Base-by-base conservation (phyloP, 2,329 filamentous ascomycete species). In the Conoideocrella luteorostrata region DNA sequence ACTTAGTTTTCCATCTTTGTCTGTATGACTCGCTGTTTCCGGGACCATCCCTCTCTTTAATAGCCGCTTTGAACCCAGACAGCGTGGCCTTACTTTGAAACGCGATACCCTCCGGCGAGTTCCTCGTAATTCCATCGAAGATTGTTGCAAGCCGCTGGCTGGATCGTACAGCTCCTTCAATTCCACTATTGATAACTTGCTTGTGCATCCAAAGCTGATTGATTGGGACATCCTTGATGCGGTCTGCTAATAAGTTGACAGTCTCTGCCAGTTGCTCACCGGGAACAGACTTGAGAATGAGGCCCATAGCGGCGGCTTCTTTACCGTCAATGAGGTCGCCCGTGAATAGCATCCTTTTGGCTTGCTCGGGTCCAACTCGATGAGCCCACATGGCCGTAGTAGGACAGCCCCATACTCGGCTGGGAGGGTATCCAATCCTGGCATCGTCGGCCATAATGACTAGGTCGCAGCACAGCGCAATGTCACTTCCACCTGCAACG, bases 161-260 rank as follows among this genome's bases (percentile, higher is more conserved):
- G 10, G 39, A 44, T 21, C 30, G 38, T 18, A 50, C 38, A 9
- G 44, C 26, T 7, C 30, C 48, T 30, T 48, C 44, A 23, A 46
- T 43, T 9, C 39, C 45, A 24, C 34, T 36, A 12, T 49, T 45
- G n/a, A 52, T 46, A 5, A 48, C 47, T 24, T 47, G 41, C 34
- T 44, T 48, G 35, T 47, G 44, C 47, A 51, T 49, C 41, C 45
- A 48, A 36, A 47, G 42, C 38, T 46, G 41, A 28, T 49, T 47
- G 17, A 46, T 22, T 2, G 49, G 49, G 15, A 50, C 42, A 9
- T 24, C 38, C 43, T 46, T 45, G 42, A 49, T 47, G 18, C 47
- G 37, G 5, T 49, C 37, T 24, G 38, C 37, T 30, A 49, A 41
- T 23, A 44, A 24, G 6, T 26, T 26, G n/a, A 47, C 44, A 6